Evolutionary conservation across 768 basidiomycete species (phyloP).

Genomic region (Pleurotus salmoneostramineus): DNA sequence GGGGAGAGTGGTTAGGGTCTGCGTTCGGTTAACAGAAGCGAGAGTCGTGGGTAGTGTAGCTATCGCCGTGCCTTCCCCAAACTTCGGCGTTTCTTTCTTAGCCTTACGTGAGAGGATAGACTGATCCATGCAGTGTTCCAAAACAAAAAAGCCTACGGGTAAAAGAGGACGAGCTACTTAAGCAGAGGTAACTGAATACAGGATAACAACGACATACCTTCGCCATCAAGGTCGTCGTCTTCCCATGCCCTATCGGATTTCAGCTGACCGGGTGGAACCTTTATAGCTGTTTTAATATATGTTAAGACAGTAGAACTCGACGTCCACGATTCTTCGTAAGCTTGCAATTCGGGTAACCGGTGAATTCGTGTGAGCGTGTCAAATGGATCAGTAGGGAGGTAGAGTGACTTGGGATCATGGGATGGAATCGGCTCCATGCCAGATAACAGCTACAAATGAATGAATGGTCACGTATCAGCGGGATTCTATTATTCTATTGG

Average conservation of each 20-base stretch:
- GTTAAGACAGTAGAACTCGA: constrained; percentile 24
- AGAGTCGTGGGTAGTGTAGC: constrained; percentile 1
- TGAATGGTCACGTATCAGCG: neutral
- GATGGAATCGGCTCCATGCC: constrained; percentile 40
- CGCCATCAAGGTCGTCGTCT: constrained; percentile 32
- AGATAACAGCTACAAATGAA: constrained; percentile 33
- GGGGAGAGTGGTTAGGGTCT: neutral
- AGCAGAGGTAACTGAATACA: neutral
- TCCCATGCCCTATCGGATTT: constrained; percentile 34
- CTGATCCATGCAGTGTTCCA: neutral
- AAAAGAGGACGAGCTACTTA: neutral
- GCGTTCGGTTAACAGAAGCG: neutral
- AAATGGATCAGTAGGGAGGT: constrained; percentile 54
- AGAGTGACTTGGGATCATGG: constrained; percentile 46
- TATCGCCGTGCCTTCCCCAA: constrained; percentile 21
- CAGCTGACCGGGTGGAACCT: constrained; percentile 17
- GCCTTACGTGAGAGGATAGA: constrained; percentile 32
- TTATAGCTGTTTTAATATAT: constrained; percentile 27
- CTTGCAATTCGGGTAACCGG: constrained; percentile 25
- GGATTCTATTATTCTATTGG: neutral
- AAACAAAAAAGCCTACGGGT: neutral
- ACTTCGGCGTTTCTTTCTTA: constrained; percentile 39
- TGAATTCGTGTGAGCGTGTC: constrained; percentile 33
- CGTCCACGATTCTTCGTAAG: constrained; percentile 44
- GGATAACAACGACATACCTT: constrained; percentile 10